A percentile compares a stretch with the other conserved stretches of the same genome.
phyloP scores from a whole-genome alignment of 2,329 filamentous ascomycete genomes.

The Knoxdaviesia capensis region DNA sequence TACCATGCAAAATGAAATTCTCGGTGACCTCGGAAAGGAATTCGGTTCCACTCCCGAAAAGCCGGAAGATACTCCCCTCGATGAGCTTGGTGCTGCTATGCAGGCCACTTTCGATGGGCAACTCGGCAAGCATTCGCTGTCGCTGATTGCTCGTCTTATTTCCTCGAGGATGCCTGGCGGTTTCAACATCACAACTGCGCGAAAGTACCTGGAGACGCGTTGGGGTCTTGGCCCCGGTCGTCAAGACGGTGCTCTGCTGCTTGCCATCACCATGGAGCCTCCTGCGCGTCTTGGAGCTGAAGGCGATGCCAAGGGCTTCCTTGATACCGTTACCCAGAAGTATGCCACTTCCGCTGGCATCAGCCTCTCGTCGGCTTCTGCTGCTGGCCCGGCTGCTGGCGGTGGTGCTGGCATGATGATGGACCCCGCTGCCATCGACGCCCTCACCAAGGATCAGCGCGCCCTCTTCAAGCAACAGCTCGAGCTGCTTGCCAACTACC shows the following conservation, averaged over 20 bases:
- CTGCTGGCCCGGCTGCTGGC: slow-evolving; percentile 51
- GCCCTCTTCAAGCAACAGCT: slow-evolving; percentile 96
- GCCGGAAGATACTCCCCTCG: slow-evolving; percentile 89
- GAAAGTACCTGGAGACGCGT: slow-evolving; percentile 85
- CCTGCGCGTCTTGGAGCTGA: slow-evolving; percentile 74
- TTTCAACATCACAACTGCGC: slow-evolving; percentile 91
- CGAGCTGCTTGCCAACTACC: slow-evolving; percentile 81
- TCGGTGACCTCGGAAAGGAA: slow-evolving; percentile 93
- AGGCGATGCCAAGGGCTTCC: slow-evolving; percentile 74
- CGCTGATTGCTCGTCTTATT: slow-evolving; percentile 80
- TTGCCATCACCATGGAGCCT: slow-evolving; percentile 88
- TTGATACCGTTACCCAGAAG: slow-evolving; percentile 76
- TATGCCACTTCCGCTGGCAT: slow-evolving; percentile 73
- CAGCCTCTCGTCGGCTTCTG: slow-evolving; percentile 56
- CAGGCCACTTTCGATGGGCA: slow-evolving; percentile 98
- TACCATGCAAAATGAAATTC: slow-evolving; percentile 94
- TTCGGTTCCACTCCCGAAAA: slow-evolving; percentile 97
- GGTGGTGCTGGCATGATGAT: slow-evolving; percentile 92
- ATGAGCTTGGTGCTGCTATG: slow-evolving; percentile 88
- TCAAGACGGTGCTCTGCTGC: slow-evolving; percentile 75
- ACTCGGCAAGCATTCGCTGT: slow-evolving; percentile 88
- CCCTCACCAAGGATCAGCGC: slow-evolving; percentile 88
- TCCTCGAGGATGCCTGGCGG: slow-evolving; percentile 99
- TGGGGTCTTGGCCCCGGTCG: slow-evolving; percentile 77
- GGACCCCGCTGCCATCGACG: slow-evolving; percentile 93